These are phyloP conservation scores for Neurospora sp. DNA, from an alignment of 495 filamentous ascomycete genomes.

Conservation along the genomic window DNA sequence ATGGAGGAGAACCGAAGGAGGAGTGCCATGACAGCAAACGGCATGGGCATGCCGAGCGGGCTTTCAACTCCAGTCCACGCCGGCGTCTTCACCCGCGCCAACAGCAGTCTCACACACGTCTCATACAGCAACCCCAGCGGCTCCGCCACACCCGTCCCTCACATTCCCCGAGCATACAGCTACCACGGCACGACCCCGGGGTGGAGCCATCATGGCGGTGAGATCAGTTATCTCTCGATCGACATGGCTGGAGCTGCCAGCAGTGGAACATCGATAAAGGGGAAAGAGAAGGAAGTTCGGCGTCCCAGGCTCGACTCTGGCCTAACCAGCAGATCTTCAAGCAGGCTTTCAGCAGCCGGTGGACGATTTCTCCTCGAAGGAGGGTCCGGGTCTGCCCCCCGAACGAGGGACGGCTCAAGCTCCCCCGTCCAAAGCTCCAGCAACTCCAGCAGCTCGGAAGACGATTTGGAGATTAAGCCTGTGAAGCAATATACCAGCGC, in stretches of 20 bases:
- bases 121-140: constrained; percentile 26
- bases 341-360: constrained; percentile 11
- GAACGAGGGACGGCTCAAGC: not conserved
- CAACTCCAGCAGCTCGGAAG: constrained; percentile 25
- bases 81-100: constrained; percentile 27
- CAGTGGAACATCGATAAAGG: not conserved
- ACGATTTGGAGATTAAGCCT: constrained; percentile 27
- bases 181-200: constrained; percentile 27
- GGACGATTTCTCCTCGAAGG: constrained; percentile 4
- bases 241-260: constrained; percentile 1
- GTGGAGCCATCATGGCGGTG: constrained; percentile 13
- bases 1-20: constrained; percentile 33
- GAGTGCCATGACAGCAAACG: constrained; percentile 28
- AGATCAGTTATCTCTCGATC: constrained; percentile 14
- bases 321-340: constrained; percentile 19
- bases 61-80: constrained; percentile 11
- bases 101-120: constrained; percentile 32
- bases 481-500: constrained; percentile 3
- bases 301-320: constrained; percentile 16
- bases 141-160: constrained; percentile 30
- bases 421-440: constrained; percentile 21
- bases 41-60: constrained; percentile 20
- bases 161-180: constrained; percentile 32
- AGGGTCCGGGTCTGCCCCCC: not conserved
- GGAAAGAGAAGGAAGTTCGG: constrained; percentile 27